Evolutionary conservation across 139 green algal species (phyloP), one percentile per base, ranked within the genome.

Genomic region (Tetradesmus obliquus): DNA sequence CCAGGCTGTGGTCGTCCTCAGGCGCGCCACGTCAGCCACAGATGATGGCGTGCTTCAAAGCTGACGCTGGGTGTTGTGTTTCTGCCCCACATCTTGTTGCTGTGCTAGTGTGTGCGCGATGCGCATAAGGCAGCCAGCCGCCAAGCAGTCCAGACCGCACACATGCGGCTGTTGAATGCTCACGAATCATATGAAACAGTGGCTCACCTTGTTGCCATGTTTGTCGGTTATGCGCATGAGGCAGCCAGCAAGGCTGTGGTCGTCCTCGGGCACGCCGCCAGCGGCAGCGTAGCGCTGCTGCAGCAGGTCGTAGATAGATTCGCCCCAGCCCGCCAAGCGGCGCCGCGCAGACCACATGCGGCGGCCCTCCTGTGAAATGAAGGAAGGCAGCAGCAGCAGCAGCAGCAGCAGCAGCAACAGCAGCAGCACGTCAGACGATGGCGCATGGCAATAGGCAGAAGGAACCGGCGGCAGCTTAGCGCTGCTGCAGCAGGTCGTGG

Each of bases 211-310:
- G 57, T 55, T 79, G 3, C 84, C 84, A 24, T 79, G 20, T 24
- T 79, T 88, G 84, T 88, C 84, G 3, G 58, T 79, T 5, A 88
- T 17, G 24, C 84, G 55, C 84, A 88, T 88, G n/a, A 88, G 84
- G 57, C 84, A 88, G 24, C 32, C 84, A n/a, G 84, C 84, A n/a
- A 88, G n/a, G 84, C 84, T 88, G 84, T 45, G 58, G 12, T 88
- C 84, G 5, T 51, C 22, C 2, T 88, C 84, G 12, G 55, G 84
- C 20, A 54, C 24, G 3, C 76, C 76, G 6, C 32, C 32, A 45
- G 32, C 32, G 32, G 76, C 76, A 55, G 76, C 24, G 12, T 79
- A 88, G 15, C 84, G 84, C n/a, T 79, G 13, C 22, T 88, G 84
- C 24, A 88, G 60, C 58, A 88, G 84, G 32, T 88, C 57, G 57